Evolutionary conservation across 2,329 filamentous ascomycete genomes (phyloP).

Genomic region (Phyllosticta citriasiana): DNA sequence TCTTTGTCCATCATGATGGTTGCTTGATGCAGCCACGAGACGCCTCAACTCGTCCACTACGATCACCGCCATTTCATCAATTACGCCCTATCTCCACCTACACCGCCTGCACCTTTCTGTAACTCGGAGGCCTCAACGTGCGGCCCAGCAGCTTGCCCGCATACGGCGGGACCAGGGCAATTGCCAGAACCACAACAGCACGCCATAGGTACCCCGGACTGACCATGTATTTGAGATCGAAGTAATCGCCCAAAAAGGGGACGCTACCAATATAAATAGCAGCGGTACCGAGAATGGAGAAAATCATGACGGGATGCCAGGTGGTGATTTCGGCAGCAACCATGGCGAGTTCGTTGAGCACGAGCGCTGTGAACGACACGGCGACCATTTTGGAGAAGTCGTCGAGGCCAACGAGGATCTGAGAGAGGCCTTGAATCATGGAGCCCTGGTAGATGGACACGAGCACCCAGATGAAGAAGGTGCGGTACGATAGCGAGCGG

Average conservation of each 20-base stretch:
- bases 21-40: not conserved
- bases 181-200: conserved; percentile 65
- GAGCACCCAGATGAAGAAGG: conserved; percentile 93
- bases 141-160: conserved; percentile 74
- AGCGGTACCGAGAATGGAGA: conserved; percentile 73
- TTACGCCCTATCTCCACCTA: conserved; percentile 21
- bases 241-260: conserved; percentile 83
- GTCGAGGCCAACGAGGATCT: conserved; percentile 68
- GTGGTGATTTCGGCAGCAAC: conserved; percentile 93
- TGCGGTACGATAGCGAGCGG: conserved; percentile 77
- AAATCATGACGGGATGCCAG: conserved; percentile 90
- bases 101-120: conserved; percentile 78
- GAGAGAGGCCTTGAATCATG: conserved; percentile 89
- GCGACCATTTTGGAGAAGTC: conserved; percentile 58
- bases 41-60: not conserved
- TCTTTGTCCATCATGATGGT: too few relatives aligned
- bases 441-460: conserved; percentile 92
- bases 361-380: conserved; percentile 82
- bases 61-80: not conserved
- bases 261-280: conserved; percentile 70
- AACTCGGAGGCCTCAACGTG: conserved; percentile 83
- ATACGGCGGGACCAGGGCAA: conserved; percentile 80
- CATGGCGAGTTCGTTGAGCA: conserved; percentile 95
- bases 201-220: conserved; percentile 83
- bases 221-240: conserved; percentile 70